phyloP scores from a whole-genome alignment of 2,329 filamentous ascomycete species.

The Exophiala sp. region DNA sequence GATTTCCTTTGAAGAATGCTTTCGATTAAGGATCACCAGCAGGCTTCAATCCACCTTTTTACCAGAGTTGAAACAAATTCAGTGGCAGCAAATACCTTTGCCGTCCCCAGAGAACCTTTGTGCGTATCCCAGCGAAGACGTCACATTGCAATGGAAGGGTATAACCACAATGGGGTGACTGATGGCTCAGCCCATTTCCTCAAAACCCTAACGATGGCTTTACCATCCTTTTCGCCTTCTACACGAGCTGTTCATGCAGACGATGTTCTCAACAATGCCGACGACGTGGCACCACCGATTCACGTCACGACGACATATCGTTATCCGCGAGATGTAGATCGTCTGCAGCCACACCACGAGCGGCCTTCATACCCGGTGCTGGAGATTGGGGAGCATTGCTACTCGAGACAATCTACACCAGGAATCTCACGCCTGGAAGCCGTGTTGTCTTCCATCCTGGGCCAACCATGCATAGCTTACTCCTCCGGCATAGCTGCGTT shows the following conservation, averaged over 20 bases:
- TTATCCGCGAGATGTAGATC: conserved; percentile 68
- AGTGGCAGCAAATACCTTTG: no score
- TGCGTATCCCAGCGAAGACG: no score
- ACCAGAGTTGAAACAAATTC: no score
- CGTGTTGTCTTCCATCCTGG: conserved; percentile 69
- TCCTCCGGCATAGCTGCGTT: conserved; percentile 81
- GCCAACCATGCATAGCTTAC: conserved; percentile 70
- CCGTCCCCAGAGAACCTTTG: no score
- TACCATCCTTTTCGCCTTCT: conserved; percentile 45
- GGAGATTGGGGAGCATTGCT: conserved; percentile 58
- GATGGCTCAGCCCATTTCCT: no score
- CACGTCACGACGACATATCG: conserved; percentile 91
- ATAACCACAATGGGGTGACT: no score
- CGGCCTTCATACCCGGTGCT: conserved; percentile 40
- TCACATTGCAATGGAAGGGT: no score
- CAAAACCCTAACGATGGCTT: not conserved
- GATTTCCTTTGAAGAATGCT: no score
- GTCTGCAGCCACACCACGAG: conserved; percentile 51
- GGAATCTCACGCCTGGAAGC: conserved; percentile 83
- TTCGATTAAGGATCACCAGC: no score
- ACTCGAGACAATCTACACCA: conserved; percentile 75
- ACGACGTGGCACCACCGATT: conserved; percentile 81
- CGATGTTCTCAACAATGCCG: conserved; percentile 67
- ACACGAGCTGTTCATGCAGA: conserved; percentile 80
- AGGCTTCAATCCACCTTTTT: no score